Evolutionary conservation across 441 rosid genomes (phyloP).

Genomic region (Adansonia gregorii): DNA sequence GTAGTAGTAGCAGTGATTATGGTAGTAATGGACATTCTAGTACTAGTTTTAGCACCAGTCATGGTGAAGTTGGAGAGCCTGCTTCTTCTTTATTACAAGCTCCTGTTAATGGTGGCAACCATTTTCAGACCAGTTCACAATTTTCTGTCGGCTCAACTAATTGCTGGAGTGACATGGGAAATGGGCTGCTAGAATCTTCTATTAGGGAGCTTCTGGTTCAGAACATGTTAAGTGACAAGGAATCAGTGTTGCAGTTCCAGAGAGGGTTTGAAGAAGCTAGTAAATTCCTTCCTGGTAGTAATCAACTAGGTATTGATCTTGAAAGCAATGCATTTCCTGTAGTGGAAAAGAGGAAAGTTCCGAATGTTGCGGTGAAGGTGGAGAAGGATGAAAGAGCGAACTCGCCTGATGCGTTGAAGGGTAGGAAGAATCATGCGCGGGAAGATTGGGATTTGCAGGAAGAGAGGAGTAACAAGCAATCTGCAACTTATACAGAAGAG

Average conservation of each 20-base stretch:
- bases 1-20: constrained; percentile 23
- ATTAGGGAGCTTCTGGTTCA: constrained; percentile 39
- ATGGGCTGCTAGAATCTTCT: constrained; percentile 32
- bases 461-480: constrained; percentile 61
- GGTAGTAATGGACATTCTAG: constrained; percentile 22
- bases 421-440: constrained; percentile 56
- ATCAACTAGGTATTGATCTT: constrained; percentile 36
- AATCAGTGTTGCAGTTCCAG: constrained; percentile 54
- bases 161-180: constrained; percentile 5
- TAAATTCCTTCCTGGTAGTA: constrained; percentile 50
- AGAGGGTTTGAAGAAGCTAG: constrained; percentile 63
- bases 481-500: constrained; percentile 51
- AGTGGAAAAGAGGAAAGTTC: constrained; percentile 13
- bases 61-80: constrained; percentile 39
- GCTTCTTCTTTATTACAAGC: constrained; percentile 34
- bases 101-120: constrained; percentile 13
- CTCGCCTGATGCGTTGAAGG: constrained; percentile 33
- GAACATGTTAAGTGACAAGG: constrained; percentile 41
- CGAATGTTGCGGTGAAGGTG: constrained; percentile 31
- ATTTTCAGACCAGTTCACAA: constrained; percentile 17
- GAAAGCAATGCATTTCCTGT: constrained; percentile 12
- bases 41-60: constrained; percentile 32
- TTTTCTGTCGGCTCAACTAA: constrained; percentile 23
- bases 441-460: constrained; percentile 51
- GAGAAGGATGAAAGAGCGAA: constrained; percentile 33